A percentile compares a stretch with the other conserved stretches of the same genome.
Evolutionary conservation across 371 early-diverging fungal species (phyloP).

Genomic region (Haplosporangium sp.): DNA sequence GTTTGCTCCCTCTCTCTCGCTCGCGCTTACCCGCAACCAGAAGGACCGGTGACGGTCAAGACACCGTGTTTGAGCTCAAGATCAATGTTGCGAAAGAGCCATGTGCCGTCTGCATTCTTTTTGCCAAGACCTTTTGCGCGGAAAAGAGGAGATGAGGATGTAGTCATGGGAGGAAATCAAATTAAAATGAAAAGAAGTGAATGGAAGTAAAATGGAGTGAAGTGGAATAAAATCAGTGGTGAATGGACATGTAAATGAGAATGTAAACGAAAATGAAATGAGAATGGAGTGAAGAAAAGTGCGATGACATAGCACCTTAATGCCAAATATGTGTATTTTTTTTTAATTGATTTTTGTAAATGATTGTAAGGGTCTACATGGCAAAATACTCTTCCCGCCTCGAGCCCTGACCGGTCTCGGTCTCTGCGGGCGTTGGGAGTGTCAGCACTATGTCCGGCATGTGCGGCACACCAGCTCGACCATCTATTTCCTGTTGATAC

Average conservation of each 20-base stretch:
- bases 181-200: background rate
- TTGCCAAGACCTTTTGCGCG: slow-evolving; percentile 43
- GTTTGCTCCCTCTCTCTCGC: background rate
- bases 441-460: slow-evolving; percentile 51
- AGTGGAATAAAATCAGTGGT: background rate
- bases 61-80: slow-evolving; percentile 67
- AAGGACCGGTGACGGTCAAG: slow-evolving; percentile 76
- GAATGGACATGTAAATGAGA: no score
- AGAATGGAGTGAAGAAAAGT: no score
- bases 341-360: no score
- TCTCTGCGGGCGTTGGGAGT: slow-evolving; percentile 39
- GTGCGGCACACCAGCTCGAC: background rate
- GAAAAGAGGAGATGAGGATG: slow-evolving; percentile 19
- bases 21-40: slow-evolving; percentile 73
- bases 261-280: no score
- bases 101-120: slow-evolving; percentile 58
- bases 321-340: no score
- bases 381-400: slow-evolving; percentile 32
- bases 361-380: slow-evolving; percentile 7
- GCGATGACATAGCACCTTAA: no score
- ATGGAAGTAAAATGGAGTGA: background rate
- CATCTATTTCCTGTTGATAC: background rate
- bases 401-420: background rate
- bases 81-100: slow-evolving; percentile 71
- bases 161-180: background rate